Conservation (phyloP, 306 rosid species). For the Hippophae tibetana region DNA sequence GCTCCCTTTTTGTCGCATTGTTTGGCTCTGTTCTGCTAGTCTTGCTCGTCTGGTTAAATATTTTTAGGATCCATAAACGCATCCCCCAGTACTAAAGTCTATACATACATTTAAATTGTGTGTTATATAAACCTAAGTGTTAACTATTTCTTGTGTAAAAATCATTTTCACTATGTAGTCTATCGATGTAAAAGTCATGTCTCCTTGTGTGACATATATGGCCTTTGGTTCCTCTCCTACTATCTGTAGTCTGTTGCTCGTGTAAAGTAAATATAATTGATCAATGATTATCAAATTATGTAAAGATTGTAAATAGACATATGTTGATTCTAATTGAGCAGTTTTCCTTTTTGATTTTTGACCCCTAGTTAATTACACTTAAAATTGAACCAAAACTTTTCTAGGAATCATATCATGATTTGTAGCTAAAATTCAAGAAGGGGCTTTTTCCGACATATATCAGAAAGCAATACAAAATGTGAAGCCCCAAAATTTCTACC, state of each 20-base stretch:
- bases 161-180: slow-evolving; percentile 2
- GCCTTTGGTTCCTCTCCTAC: slow-evolving; percentile 1
- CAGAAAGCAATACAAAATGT: slow-evolving; percentile 88
- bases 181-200: background rate
- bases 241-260: background rate
- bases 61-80: slow-evolving; percentile 36
- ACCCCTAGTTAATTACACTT: no score
- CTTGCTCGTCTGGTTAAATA: slow-evolving; percentile 60
- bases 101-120: background rate
- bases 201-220: slow-evolving; percentile 3
- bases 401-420: background rate
- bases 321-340: no score
- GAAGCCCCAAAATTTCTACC: slow-evolving; percentile 77
- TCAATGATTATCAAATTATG: background rate
- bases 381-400: no score
- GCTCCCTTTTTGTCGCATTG: slow-evolving; percentile 42
- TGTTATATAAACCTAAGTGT: background rate
- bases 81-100: slow-evolving; percentile 36
- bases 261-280: slow-evolving; percentile 5
- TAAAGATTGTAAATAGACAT: background rate
- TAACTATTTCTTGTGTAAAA: background rate
- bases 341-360: no score
- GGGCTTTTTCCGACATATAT: slow-evolving; percentile 92
- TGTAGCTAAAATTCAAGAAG: slow-evolving; percentile 91
- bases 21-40: slow-evolving; percentile 45